Evolutionary conservation across 208 protist genomes (phyloP), one percentile per base, ranked within the genome.

Genomic region (Leishmania mexicana): DNA sequence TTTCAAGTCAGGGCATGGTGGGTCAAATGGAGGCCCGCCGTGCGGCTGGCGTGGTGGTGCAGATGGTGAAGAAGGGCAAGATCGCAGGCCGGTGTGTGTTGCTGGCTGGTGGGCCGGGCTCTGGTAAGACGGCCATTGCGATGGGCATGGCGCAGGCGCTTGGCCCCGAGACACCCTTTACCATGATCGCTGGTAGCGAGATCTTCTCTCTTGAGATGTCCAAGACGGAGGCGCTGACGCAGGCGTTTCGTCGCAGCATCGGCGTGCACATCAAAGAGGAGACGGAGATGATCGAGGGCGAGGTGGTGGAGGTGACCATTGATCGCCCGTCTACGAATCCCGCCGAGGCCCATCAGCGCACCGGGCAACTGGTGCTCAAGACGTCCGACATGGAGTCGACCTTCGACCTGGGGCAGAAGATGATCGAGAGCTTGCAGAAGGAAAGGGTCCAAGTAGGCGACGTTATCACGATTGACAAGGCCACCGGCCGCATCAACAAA

Each of bases 141-240:
- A 99, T 99, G 98, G 99, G 91, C 83, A 99, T 99, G 95, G 98
- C 99, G 31, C 98, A 99, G 87, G 89, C 98, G 24, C 92, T 99
- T 6, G 99, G 99, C 31, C 75, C 89, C 38, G 97, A 99, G 65
- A 99, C 98, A 10, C 99, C 99, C 3, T 99, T 99, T 89, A 99
- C 99, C 53, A 99, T 99, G 89, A 98, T 99, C n/a, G 97, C 99
- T 53, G 99, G 96, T 13, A 98, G 93, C 73, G 99, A 99, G 86
- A 99, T 99, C 81, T 99, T 99, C 84, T 99, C 99, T 15, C 90
- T 99, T 28, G 99, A 99, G 85, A 99, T 99, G 99, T 99, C 97
- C 74, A 99, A 99, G 90, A 99, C 99, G n/a, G 99, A 99, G 93
- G 99, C 99, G 42, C 93, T 99, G 10, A 99, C 99, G 53, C 99